Base-by-base conservation (phyloP, 352 stramenopile genomes). In the Phytophthora macrochlamydospora region DNA sequence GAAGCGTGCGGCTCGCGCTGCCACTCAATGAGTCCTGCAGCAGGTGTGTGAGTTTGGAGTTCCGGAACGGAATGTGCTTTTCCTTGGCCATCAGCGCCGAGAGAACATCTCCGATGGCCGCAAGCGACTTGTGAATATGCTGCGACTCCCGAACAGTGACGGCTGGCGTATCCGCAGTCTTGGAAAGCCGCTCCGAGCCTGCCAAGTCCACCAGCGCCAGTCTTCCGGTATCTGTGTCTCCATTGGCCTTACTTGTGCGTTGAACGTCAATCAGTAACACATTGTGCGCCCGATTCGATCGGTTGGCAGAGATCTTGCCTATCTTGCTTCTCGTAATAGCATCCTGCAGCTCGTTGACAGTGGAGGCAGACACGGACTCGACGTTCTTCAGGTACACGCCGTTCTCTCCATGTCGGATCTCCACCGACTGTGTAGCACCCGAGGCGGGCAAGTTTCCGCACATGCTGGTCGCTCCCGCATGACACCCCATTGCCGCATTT, bases 11-110 rank as follows among this genome's bases (percentile, higher is more conserved):
- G 50, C 69, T 85, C 2, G 67, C 43, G 12, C 64, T 73, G 7
- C 79, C 78, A 50, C 62, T 61, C 9, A 94, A 58, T 31, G 83
- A 91, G 44, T 94, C 85, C 55, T 94, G 88, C 31, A 96, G 69
- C 60, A 96, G 59, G 59, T 94, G 84, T 18, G 89, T 96, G 28
- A 96, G 78, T 69, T 96, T 96, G 9, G 85, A 91, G 55, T 96
- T 94, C 11, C 89, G 76, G 56, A 89, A 96, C 49, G 87, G 87
- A 2, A 96, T 77, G 64, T 94, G 85, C 29, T 93, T 92, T 24
- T 95, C 85, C 66, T 91, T 91, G 1, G 82, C 79, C 33, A 87
- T 60, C 35, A 93, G 60, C 12, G 87, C 81, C 7, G 77, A 66
- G 37, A 94, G 62, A 7, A 96, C 88, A 51, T 96, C 85, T 7